phyloP scores from a whole-genome alignment of 78 protist species.

The Thecamonas trahens region DNA sequence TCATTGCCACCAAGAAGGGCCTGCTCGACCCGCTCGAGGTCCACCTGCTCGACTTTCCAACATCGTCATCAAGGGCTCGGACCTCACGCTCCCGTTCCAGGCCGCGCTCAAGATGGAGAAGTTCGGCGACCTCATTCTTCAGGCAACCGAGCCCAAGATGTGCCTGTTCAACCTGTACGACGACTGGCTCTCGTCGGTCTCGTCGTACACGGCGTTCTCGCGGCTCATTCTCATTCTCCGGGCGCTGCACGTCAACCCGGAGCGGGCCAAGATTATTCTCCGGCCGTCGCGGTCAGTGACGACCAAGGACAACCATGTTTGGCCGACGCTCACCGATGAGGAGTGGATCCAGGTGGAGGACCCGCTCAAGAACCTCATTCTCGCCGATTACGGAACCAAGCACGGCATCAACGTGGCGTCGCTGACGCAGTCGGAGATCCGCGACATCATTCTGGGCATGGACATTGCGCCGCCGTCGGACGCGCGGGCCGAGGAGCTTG shows the following conservation, averaged over 20 bases:
- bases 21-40: constrained; percentile 97
- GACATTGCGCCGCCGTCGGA: constrained; percentile 97
- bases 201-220: constrained; percentile 93
- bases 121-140: constrained; percentile 94
- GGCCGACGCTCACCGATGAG: constrained; percentile 97
- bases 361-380: constrained; percentile 93
- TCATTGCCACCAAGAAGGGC: constrained; percentile 97
- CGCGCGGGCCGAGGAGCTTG: constrained; percentile 92
- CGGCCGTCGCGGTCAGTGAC: constrained; percentile 80
- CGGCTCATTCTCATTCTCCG: constrained; percentile 96
- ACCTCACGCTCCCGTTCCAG: constrained; percentile 97
- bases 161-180: constrained; percentile 93
- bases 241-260: constrained; percentile 91
- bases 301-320: constrained; percentile 95
- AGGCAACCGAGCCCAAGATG: constrained; percentile 99
- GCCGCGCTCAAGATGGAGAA: constrained; percentile 91
- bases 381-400: constrained; percentile 97
- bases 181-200: constrained; percentile 95
- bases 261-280: constrained; percentile 85
- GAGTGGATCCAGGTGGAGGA: constrained; percentile 96
- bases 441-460: constrained; percentile 99
- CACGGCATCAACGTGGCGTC: constrained; percentile 94
- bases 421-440: constrained; percentile 96
- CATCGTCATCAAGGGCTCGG: constrained; percentile 97
- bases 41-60: constrained; percentile 96